A percentile compares a stretch with the other conserved stretches of the same genome.
Conservation (phyloP, 768 basidiomycete genomes). For the Boletus eberwhitei region DNA sequence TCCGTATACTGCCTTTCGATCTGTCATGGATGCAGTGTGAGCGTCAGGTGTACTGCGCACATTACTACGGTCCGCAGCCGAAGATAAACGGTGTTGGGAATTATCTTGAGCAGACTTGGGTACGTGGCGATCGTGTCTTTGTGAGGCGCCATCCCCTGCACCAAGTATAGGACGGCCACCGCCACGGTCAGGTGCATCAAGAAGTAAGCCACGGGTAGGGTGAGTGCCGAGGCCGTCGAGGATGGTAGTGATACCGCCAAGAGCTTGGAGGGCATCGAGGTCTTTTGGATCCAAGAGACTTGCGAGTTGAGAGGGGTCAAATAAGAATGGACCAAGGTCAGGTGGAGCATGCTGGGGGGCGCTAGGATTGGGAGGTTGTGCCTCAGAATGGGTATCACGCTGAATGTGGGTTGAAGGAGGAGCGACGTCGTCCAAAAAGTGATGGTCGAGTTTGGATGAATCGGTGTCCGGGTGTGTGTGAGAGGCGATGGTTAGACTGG, state of each 20-base stretch:
- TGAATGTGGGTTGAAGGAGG: constrained; percentile 23
- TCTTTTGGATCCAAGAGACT: constrained; percentile 89
- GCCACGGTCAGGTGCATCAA: background rate
- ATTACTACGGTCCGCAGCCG: constrained; percentile 1
- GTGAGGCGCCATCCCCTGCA: constrained; percentile 31
- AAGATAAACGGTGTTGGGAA: constrained; percentile 12
- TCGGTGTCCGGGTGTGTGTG: constrained; percentile 39
- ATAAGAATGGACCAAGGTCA: constrained; percentile 69
- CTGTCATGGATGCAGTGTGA: constrained; percentile 47
- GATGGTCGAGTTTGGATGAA: constrained; percentile 22
- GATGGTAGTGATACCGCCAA: constrained; percentile 71
- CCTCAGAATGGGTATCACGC: constrained; percentile 20
- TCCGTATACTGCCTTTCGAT: constrained; percentile 69
- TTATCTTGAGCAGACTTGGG: background rate
- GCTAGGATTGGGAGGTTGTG: constrained; percentile 20
- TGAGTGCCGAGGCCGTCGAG: constrained; percentile 74
- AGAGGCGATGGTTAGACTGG: constrained; percentile 34
- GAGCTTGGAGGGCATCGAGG: constrained; percentile 53
- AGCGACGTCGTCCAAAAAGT: constrained; percentile 4
- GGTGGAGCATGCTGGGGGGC: constrained; percentile 38
- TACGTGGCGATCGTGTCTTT: constrained; percentile 29
- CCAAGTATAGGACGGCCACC: constrained; percentile 15
- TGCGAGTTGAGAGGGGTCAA: constrained; percentile 74
- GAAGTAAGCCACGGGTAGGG: constrained; percentile 41
- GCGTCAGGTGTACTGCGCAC: constrained; percentile 5